phyloP scores from a whole-genome alignment of 352 stramenopile species.

The Globisporangium cylindrosporum region DNA sequence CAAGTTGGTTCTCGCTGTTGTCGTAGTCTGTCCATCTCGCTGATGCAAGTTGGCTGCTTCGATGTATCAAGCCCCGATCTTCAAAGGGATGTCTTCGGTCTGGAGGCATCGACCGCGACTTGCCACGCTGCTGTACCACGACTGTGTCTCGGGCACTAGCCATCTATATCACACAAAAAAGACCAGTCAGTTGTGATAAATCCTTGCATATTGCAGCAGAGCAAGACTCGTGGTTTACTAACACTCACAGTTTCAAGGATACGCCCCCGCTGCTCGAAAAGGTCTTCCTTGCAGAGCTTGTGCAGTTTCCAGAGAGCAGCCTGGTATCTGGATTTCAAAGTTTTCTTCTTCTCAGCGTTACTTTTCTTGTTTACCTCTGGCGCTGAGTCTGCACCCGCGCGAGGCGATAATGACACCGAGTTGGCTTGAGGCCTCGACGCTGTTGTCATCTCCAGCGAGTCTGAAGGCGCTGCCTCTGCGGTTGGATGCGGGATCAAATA shows the following conservation, averaged over 20 bases:
- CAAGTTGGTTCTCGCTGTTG: conserved; percentile 15
- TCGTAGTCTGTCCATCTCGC: not conserved
- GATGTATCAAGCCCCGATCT: not conserved
- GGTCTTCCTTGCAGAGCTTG: conserved; percentile 58
- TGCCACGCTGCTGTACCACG: conserved; percentile 20
- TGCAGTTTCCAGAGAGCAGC: conserved; percentile 52
- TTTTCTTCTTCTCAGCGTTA: conserved; percentile 1
- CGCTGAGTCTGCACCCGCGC: not conserved
- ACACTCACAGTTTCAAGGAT: conserved; percentile 30
- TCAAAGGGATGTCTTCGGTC: conserved; percentile 2
- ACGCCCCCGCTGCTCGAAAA: conserved; percentile 41
- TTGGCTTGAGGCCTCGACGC: not conserved
- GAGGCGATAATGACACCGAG: not conserved
- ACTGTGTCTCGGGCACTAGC: conserved; percentile 24
- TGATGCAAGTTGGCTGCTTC: not conserved
- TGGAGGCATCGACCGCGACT: not conserved
- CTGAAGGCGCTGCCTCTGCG: not conserved
- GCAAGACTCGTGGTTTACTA: not conserved
- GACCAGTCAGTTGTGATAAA: not conserved
- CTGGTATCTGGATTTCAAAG: conserved; percentile 33
- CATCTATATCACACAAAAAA: conserved; percentile 21
- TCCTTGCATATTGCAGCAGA: not conserved
- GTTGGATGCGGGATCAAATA: conserved; percentile 8
- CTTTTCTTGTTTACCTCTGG: not conserved
- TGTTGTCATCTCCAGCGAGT: not conserved